phyloP scores from a whole-genome alignment of 140 eudicot genomes.

The Senecio squalidus region DNA sequence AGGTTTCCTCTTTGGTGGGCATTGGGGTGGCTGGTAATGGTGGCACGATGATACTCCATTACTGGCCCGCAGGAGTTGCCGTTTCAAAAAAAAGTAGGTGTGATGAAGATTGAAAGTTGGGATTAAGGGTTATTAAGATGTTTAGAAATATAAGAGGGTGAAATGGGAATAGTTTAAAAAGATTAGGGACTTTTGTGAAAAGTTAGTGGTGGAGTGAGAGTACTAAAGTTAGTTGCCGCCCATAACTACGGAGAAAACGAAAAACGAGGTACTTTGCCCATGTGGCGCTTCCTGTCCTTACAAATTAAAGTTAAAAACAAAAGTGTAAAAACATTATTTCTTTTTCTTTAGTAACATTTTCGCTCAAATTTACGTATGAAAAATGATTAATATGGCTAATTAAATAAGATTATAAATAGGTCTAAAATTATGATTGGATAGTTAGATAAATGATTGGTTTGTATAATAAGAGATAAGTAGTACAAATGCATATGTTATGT shows the following conservation, averaged over 20 bases:
- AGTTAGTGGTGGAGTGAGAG: conserved; percentile 3
- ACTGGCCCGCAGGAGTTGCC: too few relatives aligned
- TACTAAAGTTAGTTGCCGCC: conserved; percentile 29
- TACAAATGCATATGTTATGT: too few relatives aligned
- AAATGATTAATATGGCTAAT: too few relatives aligned
- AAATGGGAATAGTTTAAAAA: neutral
- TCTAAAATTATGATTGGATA: too few relatives aligned
- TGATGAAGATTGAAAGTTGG: neutral
- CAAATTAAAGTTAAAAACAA: conserved; percentile 8
- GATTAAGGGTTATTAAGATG: neutral
- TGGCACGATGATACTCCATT: too few relatives aligned
- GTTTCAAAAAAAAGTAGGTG: neutral
- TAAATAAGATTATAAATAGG: too few relatives aligned
- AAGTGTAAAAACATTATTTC: neutral
- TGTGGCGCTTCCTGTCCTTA: conserved; percentile 12
- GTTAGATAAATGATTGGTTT: too few relatives aligned
- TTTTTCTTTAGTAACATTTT: neutral
- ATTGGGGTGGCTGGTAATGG: too few relatives aligned
- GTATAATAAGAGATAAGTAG: too few relatives aligned
- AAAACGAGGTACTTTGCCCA: conserved; percentile 22
- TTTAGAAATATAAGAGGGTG: neutral
- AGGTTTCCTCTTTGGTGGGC: too few relatives aligned
- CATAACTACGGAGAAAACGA: conserved; percentile 20
- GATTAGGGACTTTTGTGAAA: neutral
- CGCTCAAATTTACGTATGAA: neutral